Evolutionary conservation across 441 rosid species (phyloP).

Genomic region (Aquilaria agallochum): DNA sequence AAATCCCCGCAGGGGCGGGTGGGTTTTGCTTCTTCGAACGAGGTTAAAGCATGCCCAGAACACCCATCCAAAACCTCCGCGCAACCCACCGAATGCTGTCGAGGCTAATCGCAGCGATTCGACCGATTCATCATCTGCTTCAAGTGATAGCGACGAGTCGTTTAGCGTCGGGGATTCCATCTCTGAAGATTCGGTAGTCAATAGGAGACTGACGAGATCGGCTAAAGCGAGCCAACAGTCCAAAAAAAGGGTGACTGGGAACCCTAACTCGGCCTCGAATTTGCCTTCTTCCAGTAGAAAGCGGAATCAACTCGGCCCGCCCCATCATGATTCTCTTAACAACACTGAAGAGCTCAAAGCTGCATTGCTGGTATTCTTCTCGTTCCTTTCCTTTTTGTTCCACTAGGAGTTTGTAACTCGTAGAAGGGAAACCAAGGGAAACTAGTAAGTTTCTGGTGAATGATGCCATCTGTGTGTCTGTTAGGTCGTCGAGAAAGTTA

Average conservation of each 20-base stretch:
- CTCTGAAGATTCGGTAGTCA: constrained; percentile 20
- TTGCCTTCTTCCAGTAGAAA: constrained; percentile 27
- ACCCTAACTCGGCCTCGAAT: constrained; percentile 22
- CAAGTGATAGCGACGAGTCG: constrained; percentile 26
- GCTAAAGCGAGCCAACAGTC: constrained; percentile 18
- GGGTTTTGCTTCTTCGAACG: too few relatives aligned
- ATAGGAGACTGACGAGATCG: constrained; percentile 13
- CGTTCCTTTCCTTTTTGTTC: not conserved
- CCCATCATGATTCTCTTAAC: constrained; percentile 23
- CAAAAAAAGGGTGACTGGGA: constrained; percentile 32
- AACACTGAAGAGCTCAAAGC: constrained; percentile 21
- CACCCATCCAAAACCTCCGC: too few relatives aligned
- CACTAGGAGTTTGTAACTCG: not conserved
- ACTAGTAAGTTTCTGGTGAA: not conserved
- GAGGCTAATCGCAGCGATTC: too few relatives aligned
- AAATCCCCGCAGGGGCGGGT: too few relatives aligned
- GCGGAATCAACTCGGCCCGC: constrained; percentile 11
- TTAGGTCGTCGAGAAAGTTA: constrained; percentile 44
- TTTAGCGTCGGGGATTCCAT: constrained; percentile 15
- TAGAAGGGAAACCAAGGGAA: not conserved
- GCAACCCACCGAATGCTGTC: too few relatives aligned
- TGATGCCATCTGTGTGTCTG: not conserved
- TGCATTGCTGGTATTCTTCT: not conserved
- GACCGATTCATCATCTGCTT: constrained; percentile 13
- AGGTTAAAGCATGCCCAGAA: too few relatives aligned